These are phyloP conservation scores for Scedosporium boydii DNA, from an alignment of 2,329 filamentous ascomycete species.

Conservation along the genomic window DNA sequence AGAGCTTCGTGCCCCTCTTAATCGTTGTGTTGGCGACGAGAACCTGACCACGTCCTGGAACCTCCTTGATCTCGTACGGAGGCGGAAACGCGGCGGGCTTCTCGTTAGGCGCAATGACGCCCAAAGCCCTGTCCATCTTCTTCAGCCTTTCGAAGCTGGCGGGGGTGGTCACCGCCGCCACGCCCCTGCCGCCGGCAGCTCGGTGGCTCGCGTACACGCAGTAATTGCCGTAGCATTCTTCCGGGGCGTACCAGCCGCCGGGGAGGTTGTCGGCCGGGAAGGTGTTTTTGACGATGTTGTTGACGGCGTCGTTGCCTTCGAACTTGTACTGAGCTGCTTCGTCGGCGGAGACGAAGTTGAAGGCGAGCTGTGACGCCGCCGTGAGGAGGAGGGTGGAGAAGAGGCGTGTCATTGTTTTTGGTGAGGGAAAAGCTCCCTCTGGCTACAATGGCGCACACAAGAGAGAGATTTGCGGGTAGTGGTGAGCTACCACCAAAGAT, in stretches of 20 bases:
- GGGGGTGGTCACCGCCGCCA: slow-evolving; percentile 2
- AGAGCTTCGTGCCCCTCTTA: slow-evolving; percentile 10
- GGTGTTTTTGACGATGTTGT: neutral
- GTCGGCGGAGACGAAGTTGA: neutral
- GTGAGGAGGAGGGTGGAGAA: slow-evolving; percentile 1
- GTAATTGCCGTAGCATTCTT: slow-evolving; percentile 2
- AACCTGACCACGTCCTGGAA: slow-evolving; percentile 15
- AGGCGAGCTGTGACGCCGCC: neutral
- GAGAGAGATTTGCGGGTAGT: neutral
- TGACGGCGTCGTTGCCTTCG: slow-evolving; percentile 5
- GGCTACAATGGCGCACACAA: neutral
- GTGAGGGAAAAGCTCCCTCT: neutral
- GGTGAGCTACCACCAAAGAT: neutral
- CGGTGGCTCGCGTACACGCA: slow-evolving; percentile 6
- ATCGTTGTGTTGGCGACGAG: slow-evolving; percentile 16
- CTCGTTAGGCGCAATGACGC: neutral
- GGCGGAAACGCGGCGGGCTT: slow-evolving; percentile 4
- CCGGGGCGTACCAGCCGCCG: slow-evolving; percentile 6
- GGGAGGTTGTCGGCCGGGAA: slow-evolving; percentile 2
- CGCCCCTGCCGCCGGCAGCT: neutral
- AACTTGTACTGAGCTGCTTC: slow-evolving; percentile 6
- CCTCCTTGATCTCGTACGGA: slow-evolving; percentile 13
- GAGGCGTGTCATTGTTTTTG: neutral
- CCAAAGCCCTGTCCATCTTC: neutral
- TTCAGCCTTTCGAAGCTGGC: slow-evolving; percentile 5